Evolutionary conservation across 495 filamentous ascomycete genomes (phyloP), one percentile per base, ranked within the genome.

Genomic region (Daldinia vernicosa): DNA sequence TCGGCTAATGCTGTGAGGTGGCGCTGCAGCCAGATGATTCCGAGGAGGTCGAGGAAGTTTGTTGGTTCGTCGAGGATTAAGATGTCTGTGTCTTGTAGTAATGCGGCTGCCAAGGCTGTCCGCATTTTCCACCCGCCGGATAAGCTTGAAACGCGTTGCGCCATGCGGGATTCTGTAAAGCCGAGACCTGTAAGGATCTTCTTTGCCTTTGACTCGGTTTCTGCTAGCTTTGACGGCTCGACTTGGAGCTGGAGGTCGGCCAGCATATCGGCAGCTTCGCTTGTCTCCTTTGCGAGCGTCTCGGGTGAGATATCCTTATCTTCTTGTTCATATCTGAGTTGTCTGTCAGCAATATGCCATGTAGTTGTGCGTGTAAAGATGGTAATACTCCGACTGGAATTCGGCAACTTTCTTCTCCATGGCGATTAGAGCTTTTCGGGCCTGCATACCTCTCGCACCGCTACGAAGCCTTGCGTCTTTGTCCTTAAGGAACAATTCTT

Each of bases 61-160:
- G 93, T 95, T 4, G 93, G 92, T 72, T 96, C 93, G 81, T 96
- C 92, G 17, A 96, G 88, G 54, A 96, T 90, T 70, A 95, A 84
- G 54, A 95, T 87, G 69, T 94, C 91, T 0, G 90, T 85, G n/a
- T 87, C 82, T 71, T 92, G 88, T 4, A 91, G 83, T 11, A 96
- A 83, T 12, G 87, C 84, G 15, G 84, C 83, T 2, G 91, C 91
- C 6, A 95, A 84, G 63, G 87, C 84, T 52, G 85, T 88, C 40
- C 92, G 85, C 88, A 93, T 95, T 26, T 81, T 84, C 92, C 92
- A 95, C 5, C 93, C 93, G 12, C 92, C 92, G 0, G 92, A 95
- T 12, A 96, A 80, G 6, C 85, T 86, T 0, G 80, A 80, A 24
- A 91, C 83, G n/a, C 85, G 80, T 47, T 84, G 87, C 9, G 80